These are phyloP conservation scores for Gracilaria gracilis DNA, from an alignment of 23 red algal genomes.

Conservation along the genomic window DNA sequence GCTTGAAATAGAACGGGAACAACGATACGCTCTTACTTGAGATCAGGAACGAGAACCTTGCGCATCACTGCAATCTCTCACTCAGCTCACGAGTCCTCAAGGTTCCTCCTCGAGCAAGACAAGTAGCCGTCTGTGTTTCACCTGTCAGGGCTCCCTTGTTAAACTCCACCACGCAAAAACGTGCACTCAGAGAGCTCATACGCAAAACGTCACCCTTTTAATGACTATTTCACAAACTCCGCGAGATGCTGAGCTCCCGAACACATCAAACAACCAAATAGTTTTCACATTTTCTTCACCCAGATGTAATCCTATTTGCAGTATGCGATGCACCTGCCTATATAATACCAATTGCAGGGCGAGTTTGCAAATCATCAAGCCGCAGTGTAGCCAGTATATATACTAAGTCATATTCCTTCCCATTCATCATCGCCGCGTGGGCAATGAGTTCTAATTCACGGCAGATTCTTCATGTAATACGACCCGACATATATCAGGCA, in stretches of 20 bases:
- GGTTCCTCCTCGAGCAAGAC: too few relatives aligned
- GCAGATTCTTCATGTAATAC: too few relatives aligned
- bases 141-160: not conserved
- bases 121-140: constrained; percentile 1
- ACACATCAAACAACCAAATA: constrained; percentile 47
- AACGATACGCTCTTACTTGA: too few relatives aligned
- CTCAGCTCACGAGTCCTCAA: constrained; percentile 31
- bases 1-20: too few relatives aligned
- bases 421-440: constrained; percentile 1
- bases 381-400: not conserved
- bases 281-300: constrained; percentile 25
- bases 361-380: constrained; percentile 1
- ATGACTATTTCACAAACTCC: constrained; percentile 27
- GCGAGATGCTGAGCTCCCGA: not conserved
- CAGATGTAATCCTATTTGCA: constrained; percentile 25
- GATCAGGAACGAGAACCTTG: too few relatives aligned
- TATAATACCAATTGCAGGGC: not conserved
- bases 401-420: constrained; percentile 12
- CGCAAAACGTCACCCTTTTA: not conserved
- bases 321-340: not conserved
- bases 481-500: too few relatives aligned
- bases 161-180: not conserved
- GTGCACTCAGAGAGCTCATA: constrained; percentile 3
- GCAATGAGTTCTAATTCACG: constrained; percentile 22
- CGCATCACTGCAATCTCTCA: constrained; percentile 11